These are phyloP conservation scores for Blastobotrys malaysiensis DNA, from an alignment of 1,139 yeast species.

Conservation along the genomic window DNA sequence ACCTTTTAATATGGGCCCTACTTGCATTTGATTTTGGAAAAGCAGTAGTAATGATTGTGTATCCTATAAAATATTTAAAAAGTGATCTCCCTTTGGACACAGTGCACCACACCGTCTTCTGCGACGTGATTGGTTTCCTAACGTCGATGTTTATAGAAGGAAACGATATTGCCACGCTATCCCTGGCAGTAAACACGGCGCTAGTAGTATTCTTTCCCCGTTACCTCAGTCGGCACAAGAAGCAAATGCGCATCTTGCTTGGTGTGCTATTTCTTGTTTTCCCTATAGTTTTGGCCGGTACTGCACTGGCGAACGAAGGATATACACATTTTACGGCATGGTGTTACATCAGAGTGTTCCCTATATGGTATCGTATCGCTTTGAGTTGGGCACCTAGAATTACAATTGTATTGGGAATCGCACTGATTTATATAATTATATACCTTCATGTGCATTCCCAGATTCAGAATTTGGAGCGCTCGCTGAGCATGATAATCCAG, in stretches of 20 bases:
- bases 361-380: slow-evolving; percentile 66
- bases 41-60: slow-evolving; percentile 58
- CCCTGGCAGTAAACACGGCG: slow-evolving; percentile 77
- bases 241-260: slow-evolving; percentile 41
- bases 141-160: slow-evolving; percentile 51
- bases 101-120: slow-evolving; percentile 36
- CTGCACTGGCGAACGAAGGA: slow-evolving; percentile 12
- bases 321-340: slow-evolving; percentile 47
- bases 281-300: slow-evolving; percentile 57
- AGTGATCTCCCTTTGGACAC: slow-evolving; percentile 40
- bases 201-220: slow-evolving; percentile 22
- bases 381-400: slow-evolving; percentile 80
- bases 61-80: slow-evolving; percentile 54
- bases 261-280: slow-evolving; percentile 47
- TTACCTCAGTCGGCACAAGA: slow-evolving; percentile 46
- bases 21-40: slow-evolving; percentile 68
- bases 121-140: slow-evolving; percentile 70
- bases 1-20: slow-evolving; percentile 59
- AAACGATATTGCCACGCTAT: slow-evolving; percentile 62
- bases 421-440: slow-evolving; percentile 59
- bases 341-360: slow-evolving; percentile 69
- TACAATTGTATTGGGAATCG: slow-evolving; percentile 53
- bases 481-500: slow-evolving; percentile 19
- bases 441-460: slow-evolving; percentile 52
- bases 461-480: slow-evolving; percentile 24